Base-by-base conservation (phyloP, 1,139 yeast species). In the Pichia inconspicua region DNA sequence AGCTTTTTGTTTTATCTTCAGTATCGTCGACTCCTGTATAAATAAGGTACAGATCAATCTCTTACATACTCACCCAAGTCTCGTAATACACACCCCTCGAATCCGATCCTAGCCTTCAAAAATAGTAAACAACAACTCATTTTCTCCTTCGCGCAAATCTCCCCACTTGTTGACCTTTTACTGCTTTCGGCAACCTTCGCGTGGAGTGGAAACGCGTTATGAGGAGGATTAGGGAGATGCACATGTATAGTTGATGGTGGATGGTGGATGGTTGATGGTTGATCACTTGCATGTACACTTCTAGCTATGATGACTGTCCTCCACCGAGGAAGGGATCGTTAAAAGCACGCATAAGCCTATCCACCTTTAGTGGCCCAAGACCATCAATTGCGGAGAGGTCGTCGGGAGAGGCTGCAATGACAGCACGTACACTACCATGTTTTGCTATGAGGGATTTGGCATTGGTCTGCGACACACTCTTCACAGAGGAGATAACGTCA, bases 401-500 rank as follows among this genome's bases (percentile, higher is more conserved):
- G 6, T 49, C 57, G n/a, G 60, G 61, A 25, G 53, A 58, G 1
- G 61, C 56, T 10, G 44, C 48, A 19, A 61, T 57, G 25, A 78
- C 65, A 25, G 68, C 66, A 44, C 67, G 67, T 37, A 78, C 66
- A 5, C 73, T 70, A 40, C 74, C 75, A 54, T 70, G 75, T 51
- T 75, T 74, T 10, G 80, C 78, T 38, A 78, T 61, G 47, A 77
- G 58, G 27, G 46, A 34, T n/a, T 50, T 42, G 17, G 78, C 78
- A 53, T 78, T 82, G 0, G 82, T 76, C 57, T 77, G 77, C 56
- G 77, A 78, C 32, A 78, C 68, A 35, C 75, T 67, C 38, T 69
- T 67, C 5, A 78, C 67, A 1, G 71, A 64, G 1, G 82, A 76
- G 45, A 78, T 60, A 2, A 74, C 65, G n/a, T 74, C 75, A 8